Percentiles rank a stretch among this genome's conserved stretches.
Evolutionary conservation across 345 rosid species (phyloP).

Genomic region (Psidium friedrichsthalianum): DNA sequence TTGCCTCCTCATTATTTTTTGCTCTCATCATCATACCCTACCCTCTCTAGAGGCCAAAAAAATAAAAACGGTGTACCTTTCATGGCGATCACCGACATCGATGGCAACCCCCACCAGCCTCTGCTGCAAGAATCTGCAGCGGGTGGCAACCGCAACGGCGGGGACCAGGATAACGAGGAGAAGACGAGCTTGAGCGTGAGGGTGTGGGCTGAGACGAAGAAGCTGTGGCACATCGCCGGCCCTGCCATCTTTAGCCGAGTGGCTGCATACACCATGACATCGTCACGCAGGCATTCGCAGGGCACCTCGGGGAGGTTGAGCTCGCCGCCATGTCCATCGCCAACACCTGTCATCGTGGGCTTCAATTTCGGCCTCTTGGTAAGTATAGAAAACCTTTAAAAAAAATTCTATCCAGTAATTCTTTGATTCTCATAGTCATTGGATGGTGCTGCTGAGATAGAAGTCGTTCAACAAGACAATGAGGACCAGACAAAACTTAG

Average conservation of each 20-base stretch:
- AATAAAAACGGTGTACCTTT: neutral
- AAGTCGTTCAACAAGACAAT: neutral
- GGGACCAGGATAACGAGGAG: neutral
- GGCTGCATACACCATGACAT: constrained; percentile 25
- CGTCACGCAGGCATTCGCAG: constrained; percentile 30
- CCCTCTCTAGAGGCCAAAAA: neutral
- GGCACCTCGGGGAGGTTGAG: constrained; percentile 36
- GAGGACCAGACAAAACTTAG: neutral
- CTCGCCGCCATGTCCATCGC: constrained; percentile 34
- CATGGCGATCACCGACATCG: neutral
- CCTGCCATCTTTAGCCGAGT: constrained; percentile 33
- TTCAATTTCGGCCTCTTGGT: constrained; percentile 39
- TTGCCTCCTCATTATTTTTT: neutral
- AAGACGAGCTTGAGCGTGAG: neutral
- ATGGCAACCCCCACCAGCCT: neutral
- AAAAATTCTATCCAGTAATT: neutral
- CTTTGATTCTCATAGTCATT: neutral
- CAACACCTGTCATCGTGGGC: constrained; percentile 28
- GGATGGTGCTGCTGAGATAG: neutral
- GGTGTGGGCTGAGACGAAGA: constrained; percentile 34
- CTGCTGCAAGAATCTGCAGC: neutral
- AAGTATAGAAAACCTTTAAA: neutral
- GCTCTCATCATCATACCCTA: neutral
- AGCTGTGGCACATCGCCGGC: constrained; percentile 32
- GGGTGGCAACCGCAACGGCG: neutral